These are phyloP conservation scores for Suillus ampliporus DNA, from an alignment of 768 basidiomycete species.

Conservation along the genomic window DNA sequence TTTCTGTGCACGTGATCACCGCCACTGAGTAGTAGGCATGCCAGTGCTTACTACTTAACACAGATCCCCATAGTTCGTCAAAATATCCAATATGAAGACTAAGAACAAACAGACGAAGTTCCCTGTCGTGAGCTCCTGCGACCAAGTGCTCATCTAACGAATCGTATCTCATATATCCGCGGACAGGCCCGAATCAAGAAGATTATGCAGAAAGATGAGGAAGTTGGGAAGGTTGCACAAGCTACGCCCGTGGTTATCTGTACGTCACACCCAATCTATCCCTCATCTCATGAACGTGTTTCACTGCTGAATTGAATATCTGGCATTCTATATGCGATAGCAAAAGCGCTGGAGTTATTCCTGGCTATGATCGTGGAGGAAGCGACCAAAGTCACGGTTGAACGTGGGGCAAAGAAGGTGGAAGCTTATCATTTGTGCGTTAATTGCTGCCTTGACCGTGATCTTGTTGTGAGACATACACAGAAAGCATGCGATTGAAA, in stretches of 20 bases:
- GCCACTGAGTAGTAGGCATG: too few species aligned
- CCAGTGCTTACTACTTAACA: background rate
- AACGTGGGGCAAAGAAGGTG: conserved; percentile 85
- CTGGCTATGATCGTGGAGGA: conserved; percentile 84
- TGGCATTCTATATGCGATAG: conserved; percentile 44
- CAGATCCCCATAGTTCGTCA: background rate
- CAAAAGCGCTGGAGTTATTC: conserved; percentile 94
- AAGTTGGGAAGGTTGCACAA: conserved; percentile 97
- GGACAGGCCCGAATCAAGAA: conserved; percentile 94
- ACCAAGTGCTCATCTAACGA: background rate
- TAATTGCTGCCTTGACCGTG: conserved; percentile 2
- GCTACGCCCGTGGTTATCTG: conserved; percentile 97
- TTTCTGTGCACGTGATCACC: background rate
- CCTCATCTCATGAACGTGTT: conserved; percentile 17
- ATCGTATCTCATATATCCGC: conserved; percentile 14
- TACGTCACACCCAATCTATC: conserved; percentile 49
- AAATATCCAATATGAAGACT: conserved; percentile 66
- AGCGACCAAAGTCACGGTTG: conserved; percentile 76
- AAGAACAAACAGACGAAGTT: conserved; percentile 93
- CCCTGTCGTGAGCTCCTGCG: conserved; percentile 69
- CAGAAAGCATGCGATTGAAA: conserved; percentile 93
- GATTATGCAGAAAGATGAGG: conserved; percentile 99
- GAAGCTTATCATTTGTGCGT: conserved; percentile 94
- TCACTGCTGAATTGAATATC: background rate
- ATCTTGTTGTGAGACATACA: conserved; percentile 7